Evolutionary conservation across 352 stramenopile genomes (phyloP), one percentile per base, ranked within the genome.

Genomic region (Blastocystis hominis): DNA sequence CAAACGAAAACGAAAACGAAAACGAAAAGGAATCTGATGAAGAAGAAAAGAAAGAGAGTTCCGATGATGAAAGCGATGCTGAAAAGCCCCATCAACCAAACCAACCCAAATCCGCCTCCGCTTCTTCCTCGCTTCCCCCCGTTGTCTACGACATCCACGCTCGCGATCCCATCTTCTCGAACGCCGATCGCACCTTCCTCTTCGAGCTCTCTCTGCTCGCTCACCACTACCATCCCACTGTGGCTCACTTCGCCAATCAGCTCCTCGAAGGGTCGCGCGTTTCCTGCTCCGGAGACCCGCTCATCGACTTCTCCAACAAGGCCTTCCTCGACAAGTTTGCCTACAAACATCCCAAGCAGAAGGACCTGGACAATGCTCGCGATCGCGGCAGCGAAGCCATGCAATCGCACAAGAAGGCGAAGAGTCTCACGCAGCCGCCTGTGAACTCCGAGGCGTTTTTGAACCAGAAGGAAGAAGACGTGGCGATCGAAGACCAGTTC

Each of bases 311-410:
- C 53, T 94, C 92, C 44, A 91, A 94, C 90, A 92, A 93, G 70
- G 91, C 92, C n/a, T 95, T 95, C 89, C 94, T 95, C 64, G 93
- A 95, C 61, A 95, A 95, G 88, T 95, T 95, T 68, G 92, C 94
- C 66, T 94, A 94, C 91, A 95, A 95, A 90, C 94, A 95, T 80
- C 92, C 93, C 13, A 90, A 90, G 53, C 30, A 84, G 44, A 79
- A 84, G 15, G 88, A 90, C 55, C 69, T 86, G 10, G 75, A 86
- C 36, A 86, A 86, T 38, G 75, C 75, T n/a, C 44, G 75, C 24
- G 50, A 86, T 1, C 56, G 75, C 10, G 75, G 75, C 5, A 42
- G 10, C 0, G 36, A 2, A 6, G 42, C n/a, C 6, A 15, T 59
- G 24, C 38, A 78, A n/a, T 50, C 68, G 42, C 59, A 61, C 2